These are phyloP conservation scores for Nicotiana obtusifolia DNA, from an alignment of 257 asterid genomes.

Conservation along the genomic window DNA sequence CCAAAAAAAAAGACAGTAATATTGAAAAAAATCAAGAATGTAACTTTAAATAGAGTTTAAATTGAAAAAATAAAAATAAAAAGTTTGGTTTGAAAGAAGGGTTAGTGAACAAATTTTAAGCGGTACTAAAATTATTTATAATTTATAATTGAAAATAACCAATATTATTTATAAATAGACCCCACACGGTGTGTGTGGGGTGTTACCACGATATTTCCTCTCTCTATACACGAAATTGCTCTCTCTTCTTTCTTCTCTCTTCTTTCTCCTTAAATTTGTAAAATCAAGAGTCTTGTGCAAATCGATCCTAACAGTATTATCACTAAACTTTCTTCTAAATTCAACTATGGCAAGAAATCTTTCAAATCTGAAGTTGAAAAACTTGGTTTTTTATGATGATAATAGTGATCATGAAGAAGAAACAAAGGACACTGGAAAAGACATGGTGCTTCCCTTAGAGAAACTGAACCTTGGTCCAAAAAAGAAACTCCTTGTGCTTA, in stretches of 20 bases:
- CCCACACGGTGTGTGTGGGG: too few relatives aligned
- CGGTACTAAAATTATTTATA: too few relatives aligned
- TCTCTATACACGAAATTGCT: too few relatives aligned
- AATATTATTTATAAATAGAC: too few relatives aligned
- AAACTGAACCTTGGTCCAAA: conserved; percentile 46
- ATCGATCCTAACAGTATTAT: too few relatives aligned
- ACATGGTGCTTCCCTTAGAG: conserved; percentile 30
- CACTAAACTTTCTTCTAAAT: too few relatives aligned
- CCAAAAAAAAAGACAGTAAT: background rate
- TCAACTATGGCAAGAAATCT: too few relatives aligned
- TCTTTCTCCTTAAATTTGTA: too few relatives aligned
- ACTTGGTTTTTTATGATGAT: background rate
- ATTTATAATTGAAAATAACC: too few relatives aligned
- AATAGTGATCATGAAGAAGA: conserved; percentile 22
- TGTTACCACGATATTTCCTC: too few relatives aligned
- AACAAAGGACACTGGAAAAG: background rate
- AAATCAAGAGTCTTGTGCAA: too few relatives aligned
- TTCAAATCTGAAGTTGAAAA: conserved; percentile 21
- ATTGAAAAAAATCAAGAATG: background rate
- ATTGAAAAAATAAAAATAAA: background rate
- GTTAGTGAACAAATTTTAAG: conserved; percentile 37
- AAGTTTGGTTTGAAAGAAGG: conserved; percentile 22
- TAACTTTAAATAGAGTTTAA: background rate
- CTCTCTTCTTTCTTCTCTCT: too few relatives aligned
- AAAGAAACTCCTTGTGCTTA: conserved; percentile 52